Percentiles rank a stretch among this genome's conserved stretches.
Conservation (phyloP, 495 filamentous ascomycete genomes). For the Xylaria venustula region DNA sequence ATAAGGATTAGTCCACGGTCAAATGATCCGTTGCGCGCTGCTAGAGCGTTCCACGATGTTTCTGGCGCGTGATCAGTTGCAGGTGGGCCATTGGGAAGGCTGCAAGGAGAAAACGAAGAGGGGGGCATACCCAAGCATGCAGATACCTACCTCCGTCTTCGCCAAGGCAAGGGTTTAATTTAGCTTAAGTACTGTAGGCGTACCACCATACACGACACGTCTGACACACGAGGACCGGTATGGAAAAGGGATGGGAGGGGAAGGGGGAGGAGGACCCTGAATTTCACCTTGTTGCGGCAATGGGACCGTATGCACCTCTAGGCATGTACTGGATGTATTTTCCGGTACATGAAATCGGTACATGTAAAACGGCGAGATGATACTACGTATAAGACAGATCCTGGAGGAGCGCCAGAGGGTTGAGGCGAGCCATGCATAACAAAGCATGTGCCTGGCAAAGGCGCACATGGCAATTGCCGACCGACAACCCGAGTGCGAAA, state of each 20-base stretch:
- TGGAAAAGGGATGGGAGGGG: slow-evolving; percentile 3
- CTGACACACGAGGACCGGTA: not conserved
- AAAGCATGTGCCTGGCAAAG: not conserved
- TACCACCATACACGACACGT: not conserved
- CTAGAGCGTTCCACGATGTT: slow-evolving; percentile 1
- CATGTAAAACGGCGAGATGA: not conserved
- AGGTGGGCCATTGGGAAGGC: slow-evolving; percentile 3
- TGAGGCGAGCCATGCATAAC: slow-evolving; percentile 6
- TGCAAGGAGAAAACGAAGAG: not conserved
- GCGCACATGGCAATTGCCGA: slow-evolving; percentile 8
- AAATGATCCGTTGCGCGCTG: not conserved
- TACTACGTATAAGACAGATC: not conserved
- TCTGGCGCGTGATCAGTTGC: slow-evolving; percentile 10
- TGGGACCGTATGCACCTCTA: not conserved
- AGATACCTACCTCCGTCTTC: not conserved
- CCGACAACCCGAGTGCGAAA: not conserved
- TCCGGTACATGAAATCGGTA: not conserved
- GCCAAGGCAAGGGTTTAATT: not conserved
- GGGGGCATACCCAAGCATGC: not conserved
- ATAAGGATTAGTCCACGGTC: not conserved
- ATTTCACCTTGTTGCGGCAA: not conserved
- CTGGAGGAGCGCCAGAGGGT: not conserved
- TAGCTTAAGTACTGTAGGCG: too few relatives aligned
- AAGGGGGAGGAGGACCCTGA: slow-evolving; percentile 9
- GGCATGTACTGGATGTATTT: not conserved